phyloP scores from a whole-genome alignment of 306 rosid species.

The Gynostemma pentaphyllum region DNA sequence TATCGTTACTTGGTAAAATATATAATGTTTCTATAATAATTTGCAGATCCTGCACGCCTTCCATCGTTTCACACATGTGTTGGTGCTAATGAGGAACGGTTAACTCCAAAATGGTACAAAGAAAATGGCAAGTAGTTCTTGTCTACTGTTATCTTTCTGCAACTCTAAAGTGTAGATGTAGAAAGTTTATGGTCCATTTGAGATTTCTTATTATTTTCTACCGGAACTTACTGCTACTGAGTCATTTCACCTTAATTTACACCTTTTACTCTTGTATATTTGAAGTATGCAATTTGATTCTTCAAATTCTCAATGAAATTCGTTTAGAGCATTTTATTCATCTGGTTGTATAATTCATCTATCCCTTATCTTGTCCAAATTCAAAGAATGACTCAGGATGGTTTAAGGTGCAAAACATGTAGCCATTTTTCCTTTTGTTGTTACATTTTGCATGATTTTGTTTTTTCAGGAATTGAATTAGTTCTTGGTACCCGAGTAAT shows the following conservation, averaged over 20 bases:
- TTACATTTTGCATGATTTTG: neutral
- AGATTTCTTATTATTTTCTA: neutral
- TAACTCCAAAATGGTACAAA: slow-evolving; percentile 90
- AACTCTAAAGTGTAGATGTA: neutral
- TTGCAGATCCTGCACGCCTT: slow-evolving; percentile 75
- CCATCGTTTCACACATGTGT: slow-evolving; percentile 97
- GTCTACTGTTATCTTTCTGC: slow-evolving; percentile 3
- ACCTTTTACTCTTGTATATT: neutral
- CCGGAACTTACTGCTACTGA: neutral
- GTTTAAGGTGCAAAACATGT: neutral
- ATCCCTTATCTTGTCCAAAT: neutral
- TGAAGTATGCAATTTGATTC: neutral
- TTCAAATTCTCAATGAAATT: neutral
- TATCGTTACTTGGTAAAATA: neutral
- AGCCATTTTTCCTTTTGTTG: neutral
- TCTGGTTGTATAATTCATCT: too few species aligned
- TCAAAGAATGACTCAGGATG: neutral
- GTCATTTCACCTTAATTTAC: neutral
- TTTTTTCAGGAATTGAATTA: slow-evolving; percentile 59
- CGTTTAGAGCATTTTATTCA: neutral
- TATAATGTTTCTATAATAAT: slow-evolving; percentile 12
- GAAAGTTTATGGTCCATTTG: neutral
- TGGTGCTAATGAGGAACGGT: slow-evolving; percentile 84
- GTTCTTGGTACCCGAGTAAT: slow-evolving; percentile 92
- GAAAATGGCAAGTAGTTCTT: slow-evolving; percentile 68